Base-by-base conservation (phyloP, 2,329 filamentous ascomycete species). In the Aphanocladium album region DNA sequence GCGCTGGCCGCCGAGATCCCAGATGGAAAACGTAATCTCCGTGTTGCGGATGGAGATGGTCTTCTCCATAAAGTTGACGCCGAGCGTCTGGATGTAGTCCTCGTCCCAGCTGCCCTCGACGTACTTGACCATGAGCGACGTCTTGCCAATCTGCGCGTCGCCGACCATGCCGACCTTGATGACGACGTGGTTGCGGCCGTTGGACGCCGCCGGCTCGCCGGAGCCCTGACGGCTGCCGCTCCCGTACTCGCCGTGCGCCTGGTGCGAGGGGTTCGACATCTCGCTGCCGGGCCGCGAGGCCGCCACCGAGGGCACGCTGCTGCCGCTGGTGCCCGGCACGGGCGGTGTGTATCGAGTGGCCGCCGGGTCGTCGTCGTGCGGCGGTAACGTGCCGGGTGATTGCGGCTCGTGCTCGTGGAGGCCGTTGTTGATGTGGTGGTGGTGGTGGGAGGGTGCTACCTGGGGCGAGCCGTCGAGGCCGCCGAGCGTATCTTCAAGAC, bases 61-160 rank as follows among this genome's bases (percentile, higher is more conserved):
- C 83, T 99, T 99, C 76, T 99, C 95, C 95, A 99, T 99, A 77
- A 99, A 99, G 76, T 99, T 99, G 76, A 99, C 95, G 67, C 95
- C 95, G 49, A 99, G 80, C 23, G 95, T 99, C 78, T 99, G 95
- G 71, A 99, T 99, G 76, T 99, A 99, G 74, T 99, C 95, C 78
- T 99, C 95, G 75, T 99, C 95, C 92, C 95, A 99, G 76, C 93
- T 97, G 62, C 95, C 95, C 78, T 99, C 95, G 60, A 99, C 95
- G 72, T 99, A 99, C 76, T 99, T 99, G 71, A 99, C 95, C 95
- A 99, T 99, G 72, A 99, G 78, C 65, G 93, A 97, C 19, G 95
- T 99, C 84, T 99, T 99, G 72, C 95, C 95, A 68, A 99, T 99
- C 77, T 99, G 95, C 61, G 95, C 95, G 78, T 99, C 95, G 51